Percentiles rank a stretch among this genome's conserved stretches.
phyloP scores from a whole-genome alignment of 1,284 basidiomycete genomes.

The Moesziomyces sp. region DNA sequence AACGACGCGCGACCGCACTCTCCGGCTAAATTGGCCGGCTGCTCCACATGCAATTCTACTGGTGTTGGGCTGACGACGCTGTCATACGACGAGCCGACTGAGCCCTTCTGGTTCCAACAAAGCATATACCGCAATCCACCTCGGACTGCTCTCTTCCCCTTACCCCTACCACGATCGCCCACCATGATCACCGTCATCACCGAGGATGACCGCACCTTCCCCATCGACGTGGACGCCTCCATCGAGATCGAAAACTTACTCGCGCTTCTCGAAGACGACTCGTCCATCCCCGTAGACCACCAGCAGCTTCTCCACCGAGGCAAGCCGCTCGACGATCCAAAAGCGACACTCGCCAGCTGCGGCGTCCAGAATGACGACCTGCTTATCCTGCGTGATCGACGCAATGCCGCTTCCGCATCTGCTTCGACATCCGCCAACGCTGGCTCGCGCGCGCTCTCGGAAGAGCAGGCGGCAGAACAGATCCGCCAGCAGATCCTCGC shows the following conservation, averaged over 20 bases:
- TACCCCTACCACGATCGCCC: slow-evolving; percentile 4
- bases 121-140: neutral
- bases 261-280: slow-evolving; percentile 60
- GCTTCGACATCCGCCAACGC: neutral
- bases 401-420: neutral
- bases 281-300: slow-evolving; percentile 42
- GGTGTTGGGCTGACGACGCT: too few species aligned
- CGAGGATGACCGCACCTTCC: slow-evolving; percentile 54
- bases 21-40: neutral
- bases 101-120: neutral
- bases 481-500: slow-evolving; percentile 88
- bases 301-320: slow-evolving; percentile 53
- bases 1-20: slow-evolving; percentile 5
- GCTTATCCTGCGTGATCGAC: slow-evolving; percentile 40
- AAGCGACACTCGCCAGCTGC: slow-evolving; percentile 45
- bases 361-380: slow-evolving; percentile 61
- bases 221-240: slow-evolving; percentile 56
- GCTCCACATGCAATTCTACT: slow-evolving; percentile 3
- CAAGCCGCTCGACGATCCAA: slow-evolving; percentile 36
- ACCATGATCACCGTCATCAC: slow-evolving; percentile 64
- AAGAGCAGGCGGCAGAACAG: slow-evolving; percentile 82
- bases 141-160: neutral
- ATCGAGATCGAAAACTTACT: slow-evolving; percentile 64
- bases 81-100: neutral
- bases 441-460: slow-evolving; percentile 2